phyloP scores from a whole-genome alignment of 768 basidiomycete species.

The Leccinum barrowsii region DNA sequence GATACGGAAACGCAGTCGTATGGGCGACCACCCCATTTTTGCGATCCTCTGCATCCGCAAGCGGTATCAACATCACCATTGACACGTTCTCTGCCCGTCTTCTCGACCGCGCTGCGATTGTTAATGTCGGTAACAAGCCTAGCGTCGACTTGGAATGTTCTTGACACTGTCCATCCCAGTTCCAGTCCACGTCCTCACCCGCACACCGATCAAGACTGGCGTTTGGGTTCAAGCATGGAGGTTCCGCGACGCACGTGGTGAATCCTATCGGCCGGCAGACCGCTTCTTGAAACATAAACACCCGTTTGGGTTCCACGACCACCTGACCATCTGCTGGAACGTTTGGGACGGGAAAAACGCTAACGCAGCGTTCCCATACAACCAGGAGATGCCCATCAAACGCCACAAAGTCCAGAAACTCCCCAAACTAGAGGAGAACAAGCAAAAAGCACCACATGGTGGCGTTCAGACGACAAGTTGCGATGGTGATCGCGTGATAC shows the following conservation, averaged over 20 bases:
- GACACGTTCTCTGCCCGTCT: conserved; percentile 12
- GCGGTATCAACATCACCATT: conserved; percentile 26
- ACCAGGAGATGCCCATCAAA: conserved; percentile 23
- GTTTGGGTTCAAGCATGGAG: neutral
- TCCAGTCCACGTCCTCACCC: neutral
- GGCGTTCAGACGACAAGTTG: neutral
- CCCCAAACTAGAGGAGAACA: conserved; percentile 17
- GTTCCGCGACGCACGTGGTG: conserved; percentile 22
- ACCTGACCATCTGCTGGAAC: conserved; percentile 21
- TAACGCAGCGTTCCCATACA: conserved; percentile 27
- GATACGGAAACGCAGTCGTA: conserved; percentile 18
- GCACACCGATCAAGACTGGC: neutral
- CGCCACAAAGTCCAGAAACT: conserved; percentile 24
- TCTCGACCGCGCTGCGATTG: conserved; percentile 23
- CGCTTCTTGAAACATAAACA: conserved; percentile 27
- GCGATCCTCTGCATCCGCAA: conserved; percentile 4
- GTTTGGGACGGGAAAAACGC: conserved; percentile 23
- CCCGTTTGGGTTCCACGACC: conserved; percentile 19
- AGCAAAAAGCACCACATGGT: neutral
- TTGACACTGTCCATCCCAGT: neutral
- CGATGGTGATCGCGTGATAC: neutral
- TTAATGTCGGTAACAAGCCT: conserved; percentile 15
- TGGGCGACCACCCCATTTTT: neutral
- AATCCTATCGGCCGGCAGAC: conserved; percentile 24
- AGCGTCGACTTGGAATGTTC: neutral